A percentile compares a stretch with the other conserved stretches of the same genome.
Conservation (phyloP, 2,329 filamentous ascomycete species). For the Hortaea sp. region DNA sequence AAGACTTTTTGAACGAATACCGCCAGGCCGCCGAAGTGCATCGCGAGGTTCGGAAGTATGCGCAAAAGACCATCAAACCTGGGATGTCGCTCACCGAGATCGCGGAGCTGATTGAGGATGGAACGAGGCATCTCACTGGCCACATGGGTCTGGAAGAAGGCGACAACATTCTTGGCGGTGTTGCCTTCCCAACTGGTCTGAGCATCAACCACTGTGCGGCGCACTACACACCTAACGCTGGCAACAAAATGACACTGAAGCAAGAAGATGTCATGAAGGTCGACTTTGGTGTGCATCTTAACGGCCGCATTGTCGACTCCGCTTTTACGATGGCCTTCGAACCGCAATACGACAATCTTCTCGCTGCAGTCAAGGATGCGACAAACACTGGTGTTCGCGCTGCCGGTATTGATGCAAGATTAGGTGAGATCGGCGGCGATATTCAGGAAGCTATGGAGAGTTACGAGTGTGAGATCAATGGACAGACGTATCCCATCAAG, state of each 20-base stretch:
- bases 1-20: constrained; percentile 43
- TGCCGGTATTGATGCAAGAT: constrained; percentile 46
- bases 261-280: constrained; percentile 73
- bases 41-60: constrained; percentile 44
- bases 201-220: constrained; percentile 45
- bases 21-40: constrained; percentile 48
- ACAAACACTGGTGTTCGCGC: constrained; percentile 52
- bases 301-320: constrained; percentile 70
- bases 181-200: constrained; percentile 48
- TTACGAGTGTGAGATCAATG: constrained; percentile 48
- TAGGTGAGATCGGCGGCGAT: constrained; percentile 45
- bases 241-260: constrained; percentile 59
- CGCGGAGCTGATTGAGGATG: constrained; percentile 45
- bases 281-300: constrained; percentile 73
- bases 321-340: constrained; percentile 74
- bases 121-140: constrained; percentile 41
- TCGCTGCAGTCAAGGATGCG: constrained; percentile 62
- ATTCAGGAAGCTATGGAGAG: constrained; percentile 55
- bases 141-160: constrained; percentile 44
- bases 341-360: constrained; percentile 62
- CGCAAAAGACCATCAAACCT: constrained; percentile 40
- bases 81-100: constrained; percentile 41
- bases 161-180: constrained; percentile 40
- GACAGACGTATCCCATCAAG: constrained; percentile 45
- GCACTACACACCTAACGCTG: constrained; percentile 48